Percentiles rank a stretch among this genome's conserved stretches.
These are phyloP conservation scores for Talaromyces pinophilus DNA, from an alignment of 2,329 filamentous ascomycete species.

Conservation along the genomic window DNA sequence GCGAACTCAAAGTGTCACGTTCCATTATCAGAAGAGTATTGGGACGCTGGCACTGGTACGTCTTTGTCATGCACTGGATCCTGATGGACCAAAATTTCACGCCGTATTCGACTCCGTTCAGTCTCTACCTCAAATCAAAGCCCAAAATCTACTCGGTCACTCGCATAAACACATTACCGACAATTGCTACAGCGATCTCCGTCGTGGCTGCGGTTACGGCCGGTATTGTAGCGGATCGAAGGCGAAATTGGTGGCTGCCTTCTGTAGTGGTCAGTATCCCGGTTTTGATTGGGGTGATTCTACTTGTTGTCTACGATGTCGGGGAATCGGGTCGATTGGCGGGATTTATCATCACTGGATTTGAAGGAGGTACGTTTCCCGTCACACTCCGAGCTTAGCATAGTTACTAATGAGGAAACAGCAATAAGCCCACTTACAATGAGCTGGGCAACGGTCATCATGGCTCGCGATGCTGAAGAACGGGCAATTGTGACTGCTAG, in stretches of 20 bases:
- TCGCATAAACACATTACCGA: conserved; percentile 47
- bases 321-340: conserved; percentile 42
- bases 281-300: conserved; percentile 36
- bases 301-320: conserved; percentile 43
- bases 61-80: conserved; percentile 42
- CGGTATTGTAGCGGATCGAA: conserved; percentile 38
- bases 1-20: conserved; percentile 35
- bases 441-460: conserved; percentile 44
- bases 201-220: conserved; percentile 40
- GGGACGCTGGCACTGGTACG: conserved; percentile 45
- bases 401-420: conserved; percentile 1
- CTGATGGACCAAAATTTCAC: conserved; percentile 44
- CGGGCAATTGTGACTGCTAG: conserved; percentile 46
- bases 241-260: conserved; percentile 41
- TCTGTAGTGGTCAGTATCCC: conserved; percentile 36
- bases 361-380: conserved; percentile 37
- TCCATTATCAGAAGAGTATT: conserved; percentile 43
- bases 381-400: not conserved
- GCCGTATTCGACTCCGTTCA: conserved; percentile 41
- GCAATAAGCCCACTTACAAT: conserved; percentile 39
- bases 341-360: conserved; percentile 43
- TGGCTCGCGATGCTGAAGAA: conserved; percentile 45
- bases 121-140: conserved; percentile 45
- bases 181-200: conserved; percentile 42
- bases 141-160: conserved; percentile 41